phyloP scores from a whole-genome alignment of 2,329 filamentous ascomycete species.

The Trichoderma pleuroti region DNA sequence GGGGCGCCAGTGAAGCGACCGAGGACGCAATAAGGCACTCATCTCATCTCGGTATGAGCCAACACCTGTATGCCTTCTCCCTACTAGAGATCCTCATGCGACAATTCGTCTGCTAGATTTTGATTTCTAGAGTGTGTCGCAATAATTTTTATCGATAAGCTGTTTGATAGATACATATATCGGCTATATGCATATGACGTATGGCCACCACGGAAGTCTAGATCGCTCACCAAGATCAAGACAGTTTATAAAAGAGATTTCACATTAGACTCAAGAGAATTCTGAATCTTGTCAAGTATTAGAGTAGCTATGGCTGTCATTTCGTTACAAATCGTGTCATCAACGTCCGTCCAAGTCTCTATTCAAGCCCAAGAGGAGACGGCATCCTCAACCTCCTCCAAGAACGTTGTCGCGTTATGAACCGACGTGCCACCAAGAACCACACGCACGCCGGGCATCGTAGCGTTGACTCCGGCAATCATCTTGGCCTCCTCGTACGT shows the following conservation, averaged over 20 bases:
- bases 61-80: background rate
- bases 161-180: background rate
- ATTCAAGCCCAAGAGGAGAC: slow-evolving; percentile 82
- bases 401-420: slow-evolving; percentile 81
- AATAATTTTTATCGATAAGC: slow-evolving; percentile 11
- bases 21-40: slow-evolving; percentile 28
- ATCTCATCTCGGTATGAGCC: slow-evolving; percentile 27
- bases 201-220: background rate
- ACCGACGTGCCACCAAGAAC: slow-evolving; percentile 85
- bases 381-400: slow-evolving; percentile 88
- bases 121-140: background rate
- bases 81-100: background rate
- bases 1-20: slow-evolving; percentile 23
- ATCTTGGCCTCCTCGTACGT: slow-evolving; percentile 98
- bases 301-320: background rate
- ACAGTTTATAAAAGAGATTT: background rate
- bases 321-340: background rate
- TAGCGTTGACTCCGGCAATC: slow-evolving; percentile 91
- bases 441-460: slow-evolving; percentile 80
- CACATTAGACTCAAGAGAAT: background rate
- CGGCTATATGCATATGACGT: slow-evolving; percentile 13
- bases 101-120: background rate
- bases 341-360: slow-evolving; percentile 25
- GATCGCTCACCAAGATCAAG: background rate
- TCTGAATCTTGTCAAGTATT: background rate